Conservation (phyloP, 2,329 filamentous ascomycete species). For the Xylariaceae sp. region DNA sequence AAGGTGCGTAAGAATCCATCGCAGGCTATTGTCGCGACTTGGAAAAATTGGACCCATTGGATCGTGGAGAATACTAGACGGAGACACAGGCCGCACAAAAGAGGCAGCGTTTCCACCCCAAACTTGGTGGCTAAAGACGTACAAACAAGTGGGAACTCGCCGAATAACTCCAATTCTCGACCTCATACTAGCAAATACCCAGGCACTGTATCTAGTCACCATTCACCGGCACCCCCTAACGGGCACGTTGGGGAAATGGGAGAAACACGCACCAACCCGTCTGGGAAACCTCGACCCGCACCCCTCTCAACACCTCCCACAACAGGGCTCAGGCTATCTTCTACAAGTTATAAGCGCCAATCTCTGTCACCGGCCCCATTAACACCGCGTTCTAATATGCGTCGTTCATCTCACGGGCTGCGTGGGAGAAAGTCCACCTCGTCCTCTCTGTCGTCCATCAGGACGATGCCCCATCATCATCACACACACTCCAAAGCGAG, state of each 20-base stretch:
- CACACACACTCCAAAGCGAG: constrained; percentile 91
- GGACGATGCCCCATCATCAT: constrained; percentile 76
- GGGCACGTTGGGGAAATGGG: constrained; percentile 38
- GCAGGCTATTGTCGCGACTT: constrained; percentile 53
- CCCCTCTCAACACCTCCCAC: constrained; percentile 28
- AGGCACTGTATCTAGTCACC: constrained; percentile 33
- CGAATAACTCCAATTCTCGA: constrained; percentile 50
- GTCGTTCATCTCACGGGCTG: constrained; percentile 75
- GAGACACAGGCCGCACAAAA: constrained; percentile 45
- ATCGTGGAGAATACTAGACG: constrained; percentile 53
- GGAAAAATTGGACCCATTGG: constrained; percentile 62
- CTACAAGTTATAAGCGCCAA: constrained; percentile 58
- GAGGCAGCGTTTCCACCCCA: constrained; percentile 53
- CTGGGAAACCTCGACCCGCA: constrained; percentile 28
- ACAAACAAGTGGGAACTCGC: constrained; percentile 37
- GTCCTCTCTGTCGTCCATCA: constrained; percentile 86
- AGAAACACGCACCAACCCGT: constrained; percentile 20
- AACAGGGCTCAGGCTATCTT: constrained; percentile 33
- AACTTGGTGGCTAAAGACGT: constrained; percentile 49
- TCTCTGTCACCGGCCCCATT: constrained; percentile 82
- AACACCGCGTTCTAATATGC: constrained; percentile 80
- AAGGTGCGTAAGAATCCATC: constrained; percentile 53
- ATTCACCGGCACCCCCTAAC: constrained; percentile 44
- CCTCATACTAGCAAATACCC: constrained; percentile 57
- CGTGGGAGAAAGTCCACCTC: constrained; percentile 93